Base-by-base conservation (phyloP, 768 basidiomycete species). In the Strobilomyces confusus region DNA sequence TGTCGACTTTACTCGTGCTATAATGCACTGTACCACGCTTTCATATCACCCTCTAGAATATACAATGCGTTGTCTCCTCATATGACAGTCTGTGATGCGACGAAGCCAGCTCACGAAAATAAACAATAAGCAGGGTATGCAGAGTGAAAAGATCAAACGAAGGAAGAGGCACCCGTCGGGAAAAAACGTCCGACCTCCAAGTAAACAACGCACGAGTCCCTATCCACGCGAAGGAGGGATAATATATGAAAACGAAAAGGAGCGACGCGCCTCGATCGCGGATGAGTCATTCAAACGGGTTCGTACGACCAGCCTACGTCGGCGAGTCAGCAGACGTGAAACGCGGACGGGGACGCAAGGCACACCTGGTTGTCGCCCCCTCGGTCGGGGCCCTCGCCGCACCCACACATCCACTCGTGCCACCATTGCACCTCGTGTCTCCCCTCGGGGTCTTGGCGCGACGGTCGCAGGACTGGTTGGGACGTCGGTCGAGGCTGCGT, bases 371-470 rank as follows among this genome's bases (percentile, higher is more conserved):
- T 67, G 49, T 89, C 83, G 6, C 86, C 87, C 41, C 83, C 86
- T 15, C 87, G 76, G 67, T 87, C 84, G 3, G 80, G 72, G n/a
- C 85, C 84, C 64, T 89, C 88, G 17, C 82, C 75, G 58, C 87
- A 89, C 13, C 89, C 89, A 66, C 89, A 91, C 56, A 91, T 66
- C 87, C 88, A 89, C 30, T 91, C 89, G 64, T 89, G 88, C 89
- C 89, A 91, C 89, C 89, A 91, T 55, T 79, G 72, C 5, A 76
- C 73, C 46, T 75, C 72, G 40, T 69, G 71, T 25, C 57, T 63
- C 34, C 68, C 71, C n/a, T 68, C 59, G 5, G 57, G 53, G 19
- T 66, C 53, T 33, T 42, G 60, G 11, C 53, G 58, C 4, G 69
- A 66, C 17, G 70, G 66, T 40, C 63, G 54, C 43, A 72, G 54